Conservation (phyloP, 2,329 filamentous ascomycete genomes). For the Pseudodiploospora longispora region DNA sequence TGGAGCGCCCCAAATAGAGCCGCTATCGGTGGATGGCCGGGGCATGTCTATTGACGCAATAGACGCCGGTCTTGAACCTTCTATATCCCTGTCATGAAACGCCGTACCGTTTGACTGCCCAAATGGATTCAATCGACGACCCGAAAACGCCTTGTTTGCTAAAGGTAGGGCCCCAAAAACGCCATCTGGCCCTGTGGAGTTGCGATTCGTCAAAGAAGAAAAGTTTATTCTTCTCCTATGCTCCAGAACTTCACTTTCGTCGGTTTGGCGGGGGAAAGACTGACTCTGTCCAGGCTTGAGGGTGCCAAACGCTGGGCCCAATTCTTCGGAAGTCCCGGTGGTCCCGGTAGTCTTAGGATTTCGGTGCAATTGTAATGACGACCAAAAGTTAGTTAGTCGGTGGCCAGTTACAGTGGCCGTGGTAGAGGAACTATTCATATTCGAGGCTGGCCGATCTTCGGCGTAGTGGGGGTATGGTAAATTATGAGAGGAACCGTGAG, state of each 20-base stretch:
- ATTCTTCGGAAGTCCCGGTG: constrained; percentile 27
- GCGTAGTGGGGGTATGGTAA: constrained; percentile 45
- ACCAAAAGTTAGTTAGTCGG: constrained; percentile 45
- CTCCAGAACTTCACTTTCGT: constrained; percentile 43
- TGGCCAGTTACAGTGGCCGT: constrained; percentile 22
- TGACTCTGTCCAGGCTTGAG: constrained; percentile 67
- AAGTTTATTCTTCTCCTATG: constrained; percentile 52
- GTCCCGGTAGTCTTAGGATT: constrained; percentile 49
- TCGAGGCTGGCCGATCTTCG: constrained; percentile 31
- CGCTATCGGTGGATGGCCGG: constrained; percentile 70
- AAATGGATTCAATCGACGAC: constrained; percentile 38
- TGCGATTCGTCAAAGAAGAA: constrained; percentile 49
- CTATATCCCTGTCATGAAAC: constrained; percentile 47
- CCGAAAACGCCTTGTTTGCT: constrained; percentile 30
- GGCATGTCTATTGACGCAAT: constrained; percentile 64
- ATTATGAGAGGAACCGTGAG: constrained; percentile 52
- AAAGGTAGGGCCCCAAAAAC: constrained; percentile 18
- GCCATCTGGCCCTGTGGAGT: constrained; percentile 38
- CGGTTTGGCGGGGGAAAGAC: constrained; percentile 60
- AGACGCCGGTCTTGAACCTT: constrained; percentile 58
- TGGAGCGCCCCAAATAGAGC: constrained; percentile 61
- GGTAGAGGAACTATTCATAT: constrained; percentile 31
- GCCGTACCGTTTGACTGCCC: constrained; percentile 40
- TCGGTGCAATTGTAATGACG: constrained; percentile 53
- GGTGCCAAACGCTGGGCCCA: constrained; percentile 57